Percentiles rank a stretch among this genome's conserved stretches.
Evolutionary conservation across 163 green algal species (phyloP).

Genomic region (Prototheca cutis): DNA sequence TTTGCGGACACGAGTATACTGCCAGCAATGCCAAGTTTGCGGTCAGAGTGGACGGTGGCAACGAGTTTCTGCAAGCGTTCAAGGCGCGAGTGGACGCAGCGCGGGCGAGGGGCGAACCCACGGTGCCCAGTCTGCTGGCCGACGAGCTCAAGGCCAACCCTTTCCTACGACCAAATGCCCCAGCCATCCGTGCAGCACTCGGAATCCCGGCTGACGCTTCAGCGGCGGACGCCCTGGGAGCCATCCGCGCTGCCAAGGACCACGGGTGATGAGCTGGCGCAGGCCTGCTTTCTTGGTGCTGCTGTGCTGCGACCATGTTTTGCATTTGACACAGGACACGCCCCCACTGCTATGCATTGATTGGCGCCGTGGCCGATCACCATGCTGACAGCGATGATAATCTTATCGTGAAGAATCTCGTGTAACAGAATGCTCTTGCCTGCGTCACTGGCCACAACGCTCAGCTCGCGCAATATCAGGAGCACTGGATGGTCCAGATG

Average conservation of each 20-base stretch:
- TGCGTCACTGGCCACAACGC: too few species aligned
- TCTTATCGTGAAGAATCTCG: not conserved
- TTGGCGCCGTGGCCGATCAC: too few species aligned
- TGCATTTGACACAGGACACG: too few species aligned
- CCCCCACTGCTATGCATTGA: too few species aligned
- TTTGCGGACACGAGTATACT: slow-evolving; percentile 77
- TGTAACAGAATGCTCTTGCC: too few species aligned
- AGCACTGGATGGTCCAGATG: slow-evolving; percentile 64
- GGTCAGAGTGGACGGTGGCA: slow-evolving; percentile 55
- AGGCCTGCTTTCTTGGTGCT: too few species aligned
- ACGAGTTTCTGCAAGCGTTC: slow-evolving; percentile 47
- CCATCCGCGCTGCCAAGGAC: slow-evolving; percentile 66
- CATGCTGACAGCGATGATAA: too few species aligned
- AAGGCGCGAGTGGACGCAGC: slow-evolving; percentile 32
- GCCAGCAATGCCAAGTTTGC: slow-evolving; percentile 65
- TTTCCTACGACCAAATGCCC: slow-evolving; percentile 64
- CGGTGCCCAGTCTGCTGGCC: slow-evolving; percentile 60
- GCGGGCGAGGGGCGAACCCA: slow-evolving; percentile 39
- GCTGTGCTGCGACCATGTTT: too few species aligned
- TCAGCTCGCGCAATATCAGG: not conserved
- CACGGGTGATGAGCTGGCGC: not conserved
- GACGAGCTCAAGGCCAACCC: slow-evolving; percentile 84
- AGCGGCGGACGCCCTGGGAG: slow-evolving; percentile 54
- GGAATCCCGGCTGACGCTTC: slow-evolving; percentile 32
- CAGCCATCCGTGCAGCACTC: slow-evolving; percentile 43